Evolutionary conservation across 139 green algal species (phyloP).

Genomic region (Chlorella sp.): DNA sequence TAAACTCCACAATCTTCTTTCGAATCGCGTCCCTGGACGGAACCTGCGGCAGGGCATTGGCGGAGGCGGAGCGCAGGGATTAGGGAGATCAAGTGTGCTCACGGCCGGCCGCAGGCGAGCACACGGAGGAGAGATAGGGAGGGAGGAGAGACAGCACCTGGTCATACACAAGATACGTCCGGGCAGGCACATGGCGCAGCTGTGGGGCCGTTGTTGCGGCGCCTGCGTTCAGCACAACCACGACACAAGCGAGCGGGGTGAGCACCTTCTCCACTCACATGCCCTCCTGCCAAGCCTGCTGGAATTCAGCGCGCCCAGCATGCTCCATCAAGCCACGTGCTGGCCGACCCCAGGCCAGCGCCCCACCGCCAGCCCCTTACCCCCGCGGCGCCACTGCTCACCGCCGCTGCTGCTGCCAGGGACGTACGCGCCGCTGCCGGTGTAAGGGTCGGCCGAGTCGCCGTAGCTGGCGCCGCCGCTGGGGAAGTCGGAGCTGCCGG

Average conservation of each 20-base stretch:
- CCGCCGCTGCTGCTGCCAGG: slow-evolving; percentile 15
- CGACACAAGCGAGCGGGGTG: too few species aligned
- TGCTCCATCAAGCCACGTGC: too few species aligned
- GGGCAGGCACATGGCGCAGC: neutral
- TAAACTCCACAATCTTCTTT: slow-evolving; percentile 30
- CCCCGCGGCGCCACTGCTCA: too few species aligned
- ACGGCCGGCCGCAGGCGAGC: neutral
- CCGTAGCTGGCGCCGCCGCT: slow-evolving; percentile 18
- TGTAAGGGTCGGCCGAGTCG: slow-evolving; percentile 8
- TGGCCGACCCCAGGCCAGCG: too few species aligned
- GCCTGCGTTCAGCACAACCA: too few species aligned
- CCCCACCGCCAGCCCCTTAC: too few species aligned
- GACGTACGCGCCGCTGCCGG: slow-evolving; percentile 34
- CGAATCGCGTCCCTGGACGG: slow-evolving; percentile 13
- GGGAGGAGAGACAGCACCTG: neutral
- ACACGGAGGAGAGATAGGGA: neutral
- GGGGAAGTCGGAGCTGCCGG: neutral
- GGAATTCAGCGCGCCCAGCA: too few species aligned
- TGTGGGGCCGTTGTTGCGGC: too few species aligned
- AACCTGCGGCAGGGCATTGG: slow-evolving; percentile 12
- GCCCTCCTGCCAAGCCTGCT: too few species aligned
- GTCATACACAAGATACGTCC: slow-evolving; percentile 12
- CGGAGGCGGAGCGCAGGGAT: neutral
- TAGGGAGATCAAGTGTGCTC: neutral
- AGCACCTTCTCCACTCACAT: too few species aligned